Base-by-base conservation (phyloP, 2,329 filamentous ascomycete genomes). In the Cadophora gregata region DNA sequence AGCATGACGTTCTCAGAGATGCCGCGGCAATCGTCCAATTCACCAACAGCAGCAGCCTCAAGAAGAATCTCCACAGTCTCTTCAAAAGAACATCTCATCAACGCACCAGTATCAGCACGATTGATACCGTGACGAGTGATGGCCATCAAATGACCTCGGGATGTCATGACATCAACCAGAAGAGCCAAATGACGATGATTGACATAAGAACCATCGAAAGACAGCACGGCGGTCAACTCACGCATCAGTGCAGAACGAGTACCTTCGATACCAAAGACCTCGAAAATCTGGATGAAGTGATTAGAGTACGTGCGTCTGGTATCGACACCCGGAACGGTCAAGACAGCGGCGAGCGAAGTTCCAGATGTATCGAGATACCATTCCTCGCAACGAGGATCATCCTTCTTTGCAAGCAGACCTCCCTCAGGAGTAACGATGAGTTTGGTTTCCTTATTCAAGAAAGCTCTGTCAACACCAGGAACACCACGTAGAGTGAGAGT, bases 31-130 rank as follows among this genome's bases (percentile, higher is more conserved):
- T 99, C 96, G 77, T 99, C 96, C 36, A 99, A 86, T 80, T 99
- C 96, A 78, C 96, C 96, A 60, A 93, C 93, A 19, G 93, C 93
- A 27, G 96, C 96, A 68, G 96, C 96, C 78, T 99, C 96, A 24
- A 99, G 88, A 62, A 99, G 84, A 83, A 99, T 99, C 78, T 99
- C 96, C 48, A 99, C 96, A 0, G 96, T 99, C 80, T 99, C 96
- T 81, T 99, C 96, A 81, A 99, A 99, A 1, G 96, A 99, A 85
- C 96, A 99, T 79, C 96, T 91, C 96, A 99, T 99, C 75, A 99
- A 85, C 10, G 96, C 96, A 83, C 96, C 96, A 69, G 96, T 99
- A 77, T 99, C 96, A 29, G 95, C 93, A 75, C 96, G 90, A 83
- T 99, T 99, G 83, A 99, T 99, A 81, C 96, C 96, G 78, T 99